phyloP scores from a whole-genome alignment of 1,139 yeast genomes.

The Scheffersomyces parashehatae region DNA sequence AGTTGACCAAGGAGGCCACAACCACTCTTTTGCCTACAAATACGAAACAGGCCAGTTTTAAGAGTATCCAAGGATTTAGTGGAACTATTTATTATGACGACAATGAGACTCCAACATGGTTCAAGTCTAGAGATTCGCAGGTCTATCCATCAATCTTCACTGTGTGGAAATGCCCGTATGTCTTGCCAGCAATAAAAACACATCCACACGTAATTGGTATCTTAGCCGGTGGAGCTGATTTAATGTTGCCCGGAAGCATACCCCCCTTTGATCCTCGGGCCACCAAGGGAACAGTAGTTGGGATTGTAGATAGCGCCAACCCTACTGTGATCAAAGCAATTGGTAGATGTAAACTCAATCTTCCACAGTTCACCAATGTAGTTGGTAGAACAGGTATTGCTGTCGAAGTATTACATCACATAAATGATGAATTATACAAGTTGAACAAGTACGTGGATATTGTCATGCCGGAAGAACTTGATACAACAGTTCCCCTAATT shows the following conservation, averaged over 20 bases:
- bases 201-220: conserved; percentile 69
- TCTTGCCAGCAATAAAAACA: conserved; percentile 69
- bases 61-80: conserved; percentile 50
- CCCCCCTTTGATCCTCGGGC: conserved; percentile 66
- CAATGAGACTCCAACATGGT: conserved; percentile 70
- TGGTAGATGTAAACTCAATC: conserved; percentile 62
- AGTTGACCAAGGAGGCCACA: conserved; percentile 47
- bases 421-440: conserved; percentile 53
- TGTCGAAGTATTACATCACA: conserved; percentile 56
- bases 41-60: conserved; percentile 67
- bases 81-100: conserved; percentile 70
- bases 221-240: conserved; percentile 76
- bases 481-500: conserved; percentile 21
- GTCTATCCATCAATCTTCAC: conserved; percentile 74
- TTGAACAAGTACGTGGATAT: conserved; percentile 48
- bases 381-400: conserved; percentile 67
- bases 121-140: conserved; percentile 55
- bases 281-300: conserved; percentile 61
- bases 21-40: conserved; percentile 56
- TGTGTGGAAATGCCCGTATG: conserved; percentile 65
- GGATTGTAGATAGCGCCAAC: conserved; percentile 58
- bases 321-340: conserved; percentile 75
- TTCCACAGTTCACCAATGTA: conserved; percentile 44
- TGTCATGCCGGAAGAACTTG: conserved; percentile 38
- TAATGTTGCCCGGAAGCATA: conserved; percentile 89